Percentiles rank a stretch among this genome's conserved stretches.
Evolutionary conservation across 225 moss, liverwort and hornwort genomes (phyloP).

Genomic region (Pseudisothecium myosuroides): DNA sequence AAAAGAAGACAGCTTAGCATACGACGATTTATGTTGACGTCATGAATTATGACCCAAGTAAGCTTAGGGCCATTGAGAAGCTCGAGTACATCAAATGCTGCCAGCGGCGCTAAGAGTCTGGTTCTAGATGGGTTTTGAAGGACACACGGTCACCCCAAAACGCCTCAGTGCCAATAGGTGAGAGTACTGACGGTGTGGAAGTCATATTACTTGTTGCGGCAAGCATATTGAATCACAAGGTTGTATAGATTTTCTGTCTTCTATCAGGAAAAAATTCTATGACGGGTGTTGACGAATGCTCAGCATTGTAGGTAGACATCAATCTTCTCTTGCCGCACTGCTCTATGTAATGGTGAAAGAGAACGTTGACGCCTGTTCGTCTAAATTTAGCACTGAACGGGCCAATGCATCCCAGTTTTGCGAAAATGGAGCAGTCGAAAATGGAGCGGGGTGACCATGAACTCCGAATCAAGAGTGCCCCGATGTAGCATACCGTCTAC

Average conservation of each 20-base stretch:
- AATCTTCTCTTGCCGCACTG: neutral
- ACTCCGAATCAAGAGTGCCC: constrained; percentile 22
- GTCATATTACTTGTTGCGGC: neutral
- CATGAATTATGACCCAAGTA: neutral
- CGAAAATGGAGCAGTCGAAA: constrained; percentile 20
- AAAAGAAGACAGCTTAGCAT: neutral
- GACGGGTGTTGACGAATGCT: neutral
- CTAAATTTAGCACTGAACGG: neutral
- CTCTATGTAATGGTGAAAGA: neutral
- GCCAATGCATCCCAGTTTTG: neutral
- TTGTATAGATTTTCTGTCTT: neutral
- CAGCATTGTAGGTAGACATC: neutral
- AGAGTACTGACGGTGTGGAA: neutral
- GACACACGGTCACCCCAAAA: neutral
- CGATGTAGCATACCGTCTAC: neutral
- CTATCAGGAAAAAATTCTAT: neutral
- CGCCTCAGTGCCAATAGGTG: neutral
- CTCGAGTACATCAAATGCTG: neutral
- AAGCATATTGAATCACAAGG: neutral
- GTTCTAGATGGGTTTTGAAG: neutral
- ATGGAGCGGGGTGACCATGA: constrained; percentile 28
- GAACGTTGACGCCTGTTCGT: neutral
- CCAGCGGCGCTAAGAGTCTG: neutral
- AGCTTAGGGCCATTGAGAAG: neutral
- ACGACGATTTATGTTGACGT: no score